A percentile compares a stretch with the other conserved stretches of the same genome.
Conservation (phyloP, 2,329 filamentous ascomycete species). For the Fusarium avenaceum region DNA sequence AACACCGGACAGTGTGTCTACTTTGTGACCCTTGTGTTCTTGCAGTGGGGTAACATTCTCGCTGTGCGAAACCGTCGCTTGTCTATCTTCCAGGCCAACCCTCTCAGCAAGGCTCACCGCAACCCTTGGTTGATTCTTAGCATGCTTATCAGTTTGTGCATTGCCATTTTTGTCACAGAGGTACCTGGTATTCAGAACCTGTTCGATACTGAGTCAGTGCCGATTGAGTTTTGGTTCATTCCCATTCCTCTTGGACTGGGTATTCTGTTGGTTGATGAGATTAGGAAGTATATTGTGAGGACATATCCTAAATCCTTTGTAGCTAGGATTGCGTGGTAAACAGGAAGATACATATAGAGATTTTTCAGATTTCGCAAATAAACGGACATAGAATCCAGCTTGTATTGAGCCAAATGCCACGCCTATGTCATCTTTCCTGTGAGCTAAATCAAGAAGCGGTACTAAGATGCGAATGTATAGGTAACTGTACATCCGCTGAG, state of each 20-base stretch:
- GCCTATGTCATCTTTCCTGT: no score
- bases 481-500: no score
- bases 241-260: slow-evolving; percentile 65
- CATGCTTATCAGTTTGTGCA: slow-evolving; percentile 62
- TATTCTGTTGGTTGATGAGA: slow-evolving; percentile 65
- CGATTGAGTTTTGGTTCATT: slow-evolving; percentile 66
- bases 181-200: slow-evolving; percentile 63
- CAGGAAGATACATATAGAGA: no score
- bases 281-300: slow-evolving; percentile 64
- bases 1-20: slow-evolving; percentile 65
- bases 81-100: slow-evolving; percentile 65
- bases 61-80: slow-evolving; percentile 65
- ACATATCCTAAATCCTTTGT: slow-evolving; percentile 60
- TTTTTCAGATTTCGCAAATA: no score
- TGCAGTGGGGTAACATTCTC: slow-evolving; percentile 68
- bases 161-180: slow-evolving; percentile 68
- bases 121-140: slow-evolving; percentile 65
- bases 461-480: no score
- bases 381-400: no score
- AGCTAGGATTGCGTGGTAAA: slow-evolving; percentile 64
- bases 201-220: slow-evolving; percentile 64
- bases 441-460: no score
- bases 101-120: slow-evolving; percentile 60
- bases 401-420: no score
- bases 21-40: slow-evolving; percentile 66